Percentiles rank a stretch among this genome's conserved stretches.
Conservation (phyloP, 2,329 filamentous ascomycete species). For the Dactylellina haptotyla region DNA sequence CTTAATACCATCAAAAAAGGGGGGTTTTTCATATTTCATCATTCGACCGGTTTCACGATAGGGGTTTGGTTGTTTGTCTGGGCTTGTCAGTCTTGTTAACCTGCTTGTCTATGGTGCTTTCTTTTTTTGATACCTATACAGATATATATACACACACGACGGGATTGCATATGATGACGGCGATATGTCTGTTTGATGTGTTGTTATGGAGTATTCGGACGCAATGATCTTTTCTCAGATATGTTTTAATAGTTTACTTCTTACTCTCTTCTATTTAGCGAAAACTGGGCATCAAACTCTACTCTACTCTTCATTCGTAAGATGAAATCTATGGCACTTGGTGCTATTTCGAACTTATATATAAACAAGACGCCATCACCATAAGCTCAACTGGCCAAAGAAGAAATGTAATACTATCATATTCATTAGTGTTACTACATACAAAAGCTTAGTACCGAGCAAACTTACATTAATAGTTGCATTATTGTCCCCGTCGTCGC, state of each 20-base stretch:
- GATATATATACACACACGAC: constrained; percentile 6
- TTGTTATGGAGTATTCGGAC: constrained; percentile 24
- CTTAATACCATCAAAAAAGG: too few species aligned
- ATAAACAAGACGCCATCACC: constrained; percentile 7
- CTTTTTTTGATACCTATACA: not conserved
- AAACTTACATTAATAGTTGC: constrained; percentile 68
- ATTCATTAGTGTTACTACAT: not conserved
- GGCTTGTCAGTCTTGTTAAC: not conserved
- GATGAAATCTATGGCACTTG: not conserved
- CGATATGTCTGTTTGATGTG: not conserved
- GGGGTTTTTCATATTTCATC: too few species aligned
- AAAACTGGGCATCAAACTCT: not conserved
- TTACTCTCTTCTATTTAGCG: not conserved
- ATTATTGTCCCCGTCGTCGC: constrained; percentile 73
- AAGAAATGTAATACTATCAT: constrained; percentile 45
- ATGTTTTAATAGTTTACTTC: not conserved
- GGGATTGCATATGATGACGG: not conserved
- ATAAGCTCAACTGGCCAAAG: constrained; percentile 20
- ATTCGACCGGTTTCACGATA: not conserved
- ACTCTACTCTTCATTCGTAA: not conserved
- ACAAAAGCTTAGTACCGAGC: not conserved
- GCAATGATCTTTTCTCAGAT: constrained; percentile 4
- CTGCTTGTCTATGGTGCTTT: not conserved
- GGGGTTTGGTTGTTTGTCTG: constrained; percentile 1
- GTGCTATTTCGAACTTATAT: not conserved